Evolutionary conservation across 768 basidiomycete species (phyloP), one percentile per base, ranked within the genome.

Genomic region (Kwoniella bestiolae): DNA sequence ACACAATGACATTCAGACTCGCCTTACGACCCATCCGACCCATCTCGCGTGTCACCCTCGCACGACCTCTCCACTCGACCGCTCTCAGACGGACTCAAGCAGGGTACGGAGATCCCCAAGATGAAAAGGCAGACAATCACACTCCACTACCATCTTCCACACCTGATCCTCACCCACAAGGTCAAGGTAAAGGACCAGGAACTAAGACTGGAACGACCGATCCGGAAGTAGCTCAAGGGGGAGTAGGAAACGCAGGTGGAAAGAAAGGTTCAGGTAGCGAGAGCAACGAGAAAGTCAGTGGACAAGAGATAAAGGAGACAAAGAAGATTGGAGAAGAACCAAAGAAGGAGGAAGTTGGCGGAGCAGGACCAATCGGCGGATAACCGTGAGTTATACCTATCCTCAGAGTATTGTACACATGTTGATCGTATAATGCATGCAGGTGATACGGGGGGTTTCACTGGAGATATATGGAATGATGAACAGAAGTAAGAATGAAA

Each of bases 251-350:
- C 28, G 67, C 60, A 16, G 65, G 64, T 25, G 69, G 67, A 21
- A 28, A 68, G 58, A 56, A 67, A 18, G 71, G 65, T 25, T 60
- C 56, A 1, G 66, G 64, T 3, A 57, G 63, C 34, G 45, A 65
- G 34, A 45, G 45, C 2, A 57, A 64, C 9, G 65, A 56, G 21
- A 31, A 68, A n/a, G 51, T 60, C 0, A 56, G 57, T 4, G 67
- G 56, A n/a, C 64, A 69, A 50, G 67, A 71, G 53, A 66, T 73
- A n/a, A 67, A 60, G 32, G 77, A 78, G 67, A 78, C 77, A 25
- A 78, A 78, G 67, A 78, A 78, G 60, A 45, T 78, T 26, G 77
- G 77, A 18, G 67, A 76, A 52, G 63, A 68, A 7, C 74, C 76
- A 4, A 75, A 75, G 74, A 67, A 78, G 59, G 66, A 67, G 50